A percentile compares a stretch with the other conserved stretches of the same genome.
Conservation (phyloP, 1,139 yeast species). For the Sporopachydermia cereana region DNA sequence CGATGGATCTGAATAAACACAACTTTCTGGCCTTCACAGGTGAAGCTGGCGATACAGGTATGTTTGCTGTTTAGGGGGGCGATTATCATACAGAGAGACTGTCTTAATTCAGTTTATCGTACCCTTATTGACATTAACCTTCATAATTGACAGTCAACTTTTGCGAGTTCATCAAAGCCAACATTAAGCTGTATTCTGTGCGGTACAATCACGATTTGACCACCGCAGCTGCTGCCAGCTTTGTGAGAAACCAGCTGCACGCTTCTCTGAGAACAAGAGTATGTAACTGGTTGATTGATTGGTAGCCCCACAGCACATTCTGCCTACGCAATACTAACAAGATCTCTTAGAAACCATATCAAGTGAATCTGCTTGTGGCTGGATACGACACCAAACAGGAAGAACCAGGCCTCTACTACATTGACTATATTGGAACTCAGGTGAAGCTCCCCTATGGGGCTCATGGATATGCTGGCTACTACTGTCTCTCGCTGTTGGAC, state of each 20-base stretch:
- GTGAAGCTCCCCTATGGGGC: conserved; percentile 92
- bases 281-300: conserved; percentile 14
- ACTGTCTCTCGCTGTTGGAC: conserved; percentile 81
- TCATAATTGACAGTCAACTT: conserved; percentile 47
- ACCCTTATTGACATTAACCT: too few relatives aligned
- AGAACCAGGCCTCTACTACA: conserved; percentile 70
- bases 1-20: conserved; percentile 64
- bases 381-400: conserved; percentile 62
- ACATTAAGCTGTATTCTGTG: conserved; percentile 77
- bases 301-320: not conserved
- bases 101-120: not conserved
- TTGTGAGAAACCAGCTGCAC: conserved; percentile 82
- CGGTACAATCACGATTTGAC: conserved; percentile 71
- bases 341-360: conserved; percentile 62
- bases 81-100: not conserved
- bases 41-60: conserved; percentile 83
- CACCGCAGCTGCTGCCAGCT: conserved; percentile 69
- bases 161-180: conserved; percentile 89
- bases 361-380: conserved; percentile 79
- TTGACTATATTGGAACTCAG: conserved; percentile 88
- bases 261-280: conserved; percentile 69
- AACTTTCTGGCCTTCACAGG: conserved; percentile 86
- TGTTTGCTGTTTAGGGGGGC: conserved; percentile 9
- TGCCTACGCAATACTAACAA: conserved; percentile 9
- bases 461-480: conserved; percentile 94